Conservation (phyloP, 768 basidiomycete species). For the Candolleomyces efflorescens region DNA sequence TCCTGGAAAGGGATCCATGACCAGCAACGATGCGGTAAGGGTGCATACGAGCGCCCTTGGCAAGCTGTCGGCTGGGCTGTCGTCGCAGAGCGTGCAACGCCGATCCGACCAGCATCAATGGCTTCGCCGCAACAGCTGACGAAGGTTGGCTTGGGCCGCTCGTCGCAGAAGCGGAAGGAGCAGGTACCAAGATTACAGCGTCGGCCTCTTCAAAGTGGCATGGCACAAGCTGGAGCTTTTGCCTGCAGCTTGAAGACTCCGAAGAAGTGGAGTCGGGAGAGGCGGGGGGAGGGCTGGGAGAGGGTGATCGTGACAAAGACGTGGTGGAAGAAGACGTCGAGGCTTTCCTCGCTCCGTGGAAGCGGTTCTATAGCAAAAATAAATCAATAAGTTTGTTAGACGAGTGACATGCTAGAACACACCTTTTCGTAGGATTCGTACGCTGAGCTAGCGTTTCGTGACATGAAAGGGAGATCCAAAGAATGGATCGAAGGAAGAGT, state of each 20-base stretch:
- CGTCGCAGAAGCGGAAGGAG: conserved; percentile 16
- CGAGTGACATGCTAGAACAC: background rate
- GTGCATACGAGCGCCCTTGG: conserved; percentile 44
- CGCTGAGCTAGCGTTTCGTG: background rate
- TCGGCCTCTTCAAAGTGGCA: conserved; percentile 45
- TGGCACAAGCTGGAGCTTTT: conserved; percentile 39
- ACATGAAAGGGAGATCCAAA: conserved; percentile 32
- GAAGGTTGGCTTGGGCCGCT: background rate
- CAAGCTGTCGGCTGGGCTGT: conserved; percentile 24
- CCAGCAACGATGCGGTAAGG: conserved; percentile 22
- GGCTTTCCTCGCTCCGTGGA: conserved; percentile 20
- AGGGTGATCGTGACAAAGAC: conserved; percentile 30
- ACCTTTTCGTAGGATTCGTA: background rate
- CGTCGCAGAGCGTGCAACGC: conserved; percentile 38
- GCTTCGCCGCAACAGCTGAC: conserved; percentile 16
- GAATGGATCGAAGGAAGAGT: conserved; percentile 50
- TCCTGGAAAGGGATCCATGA: background rate
- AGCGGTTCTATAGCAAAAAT: background rate
- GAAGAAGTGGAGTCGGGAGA: conserved; percentile 9
- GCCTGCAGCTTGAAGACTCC: conserved; percentile 2
- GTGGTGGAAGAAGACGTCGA: conserved; percentile 35
- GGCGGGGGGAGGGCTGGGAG: conserved; percentile 12
- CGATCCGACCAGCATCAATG: conserved; percentile 44
- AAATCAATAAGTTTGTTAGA: background rate
- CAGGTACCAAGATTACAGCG: conserved; percentile 40